Evolutionary conservation across 2,329 filamentous ascomycete genomes (phyloP), one percentile per base, ranked within the genome.

Genomic region (Aureobasidium sp.): DNA sequence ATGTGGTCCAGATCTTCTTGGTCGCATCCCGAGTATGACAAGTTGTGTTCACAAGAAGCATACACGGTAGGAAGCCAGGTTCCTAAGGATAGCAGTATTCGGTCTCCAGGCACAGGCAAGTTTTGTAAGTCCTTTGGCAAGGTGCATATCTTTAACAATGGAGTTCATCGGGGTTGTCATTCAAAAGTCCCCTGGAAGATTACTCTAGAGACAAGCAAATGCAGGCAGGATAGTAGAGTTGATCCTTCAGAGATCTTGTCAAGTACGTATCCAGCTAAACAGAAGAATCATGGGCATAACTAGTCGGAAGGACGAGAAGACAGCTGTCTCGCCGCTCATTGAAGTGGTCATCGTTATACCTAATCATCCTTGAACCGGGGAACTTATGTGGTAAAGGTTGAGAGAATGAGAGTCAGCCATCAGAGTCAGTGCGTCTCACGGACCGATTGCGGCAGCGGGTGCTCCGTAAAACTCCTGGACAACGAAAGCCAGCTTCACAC

Each of bases 391-490:
- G 30, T 42, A 27, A 41, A 16, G 50, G 50, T 41, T 54, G 49
- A 39, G 49, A 27, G 34, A 16, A 30, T 10, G 8, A 54, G 50
- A 54, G 50, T 54, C 36, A 54, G 50, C 8, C 34, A 29, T 54
- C 27, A 10, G 16, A 30, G 50, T 54, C 50, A 54, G 37, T 54
- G 50, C 50, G 21, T 32, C 7, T 44, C 25, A 29, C 53, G 53
- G 53, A 57, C 53, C 53, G 53, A 57, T 57, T 57, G 53, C 53
- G 53, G 53, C 36, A 52, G 49, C 34, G 49, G 49, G 49, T 52
- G 49, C 49, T 52, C 49, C 49, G 34, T 39, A 52, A 39, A 52
- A 36, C 49, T 52, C 49, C 48, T 49, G 37, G 49, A 15, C 25
- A 16, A 54, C 25, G 36, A 54, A 37, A 54, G 13, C 9, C 50